Evolutionary conservation across 768 basidiomycete species (phyloP).

Genomic region (Tremella yokohamensis): DNA sequence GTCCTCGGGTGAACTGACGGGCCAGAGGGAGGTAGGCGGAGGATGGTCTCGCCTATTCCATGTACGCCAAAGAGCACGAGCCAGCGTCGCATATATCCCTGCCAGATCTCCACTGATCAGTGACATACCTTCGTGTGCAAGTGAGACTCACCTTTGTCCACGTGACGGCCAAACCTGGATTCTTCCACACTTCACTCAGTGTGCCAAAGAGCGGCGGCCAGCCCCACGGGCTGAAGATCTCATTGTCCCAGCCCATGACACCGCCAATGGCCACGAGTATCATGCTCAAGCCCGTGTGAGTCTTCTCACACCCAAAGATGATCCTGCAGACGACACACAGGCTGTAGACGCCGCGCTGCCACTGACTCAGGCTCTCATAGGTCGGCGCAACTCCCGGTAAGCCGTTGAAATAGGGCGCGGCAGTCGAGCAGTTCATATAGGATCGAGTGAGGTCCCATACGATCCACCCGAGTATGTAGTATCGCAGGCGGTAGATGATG

Average conservation of each 20-base stretch:
- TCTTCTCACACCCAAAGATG: conserved; percentile 12
- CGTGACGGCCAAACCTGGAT: conserved; percentile 36
- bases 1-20: conserved; percentile 18
- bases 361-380: conserved; percentile 13
- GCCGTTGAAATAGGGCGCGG: conserved; percentile 26
- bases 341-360: conserved; percentile 24
- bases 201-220: conserved; percentile 39
- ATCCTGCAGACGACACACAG: conserved; percentile 21
- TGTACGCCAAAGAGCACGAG: conserved; percentile 36
- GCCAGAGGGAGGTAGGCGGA: conserved; percentile 34
- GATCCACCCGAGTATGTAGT: conserved; percentile 9
- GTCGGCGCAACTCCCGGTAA: conserved; percentile 13
- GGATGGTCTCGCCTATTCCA: conserved; percentile 38
- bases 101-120: conserved; percentile 36
- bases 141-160: conserved; percentile 41
- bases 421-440: conserved; percentile 21
- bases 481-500: conserved; percentile 6
- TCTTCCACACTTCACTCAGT: conserved; percentile 28
- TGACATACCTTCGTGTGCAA: not conserved
- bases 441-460: conserved; percentile 23
- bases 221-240: conserved; percentile 38
- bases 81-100: conserved; percentile 32
- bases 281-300: conserved; percentile 9
- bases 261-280: conserved; percentile 26
- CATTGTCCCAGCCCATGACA: conserved; percentile 31